Base-by-base conservation (phyloP, 2,329 filamentous ascomycete species). In the Fusarium austroafricanum region DNA sequence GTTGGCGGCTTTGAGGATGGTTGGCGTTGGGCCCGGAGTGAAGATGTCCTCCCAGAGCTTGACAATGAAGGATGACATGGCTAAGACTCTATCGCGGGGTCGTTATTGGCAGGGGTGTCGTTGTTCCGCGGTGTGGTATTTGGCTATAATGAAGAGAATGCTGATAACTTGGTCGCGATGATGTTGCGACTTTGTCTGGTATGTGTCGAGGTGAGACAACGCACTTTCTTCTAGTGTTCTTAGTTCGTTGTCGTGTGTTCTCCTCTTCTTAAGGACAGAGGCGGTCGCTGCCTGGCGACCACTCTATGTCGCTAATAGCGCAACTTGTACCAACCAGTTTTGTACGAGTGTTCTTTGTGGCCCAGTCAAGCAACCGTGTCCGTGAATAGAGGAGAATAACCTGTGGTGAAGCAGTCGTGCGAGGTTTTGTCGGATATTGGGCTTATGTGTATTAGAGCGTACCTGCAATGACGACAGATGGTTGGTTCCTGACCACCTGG, bases 41-140 rank as follows among this genome's bases (percentile, higher is more conserved):
- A 98, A 97, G 84, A 98, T 90, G 76, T 93, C 96, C 77, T 92
- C 87, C 92, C 93, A 97, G 63, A 97, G 90, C 71, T 94, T 88
- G 75, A 89, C 84, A 66, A 96, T 75, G 79, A 90, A 90, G 73
- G 82, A 77, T 15, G 88, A 82, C 87, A 90, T 90, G 72, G 58
- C 71, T 45, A 53, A 60, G 50, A 26, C 20, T 47, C 42, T 65
- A 60, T 60, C 61, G 61, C 54, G 61, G 61, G 61, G 61, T 65
- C 33, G 46, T 47, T 49, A 39, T 43, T 31, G 61, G 39, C 45
- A 52, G 59, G 45, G 40, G 31, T 28, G 35, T 33, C 45, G 33
- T 64, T 64, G 38, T 46, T 55, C 18, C 42, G 35, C n/a, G 44
- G 31, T 20, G 46, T 12, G 44, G 39, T 44, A 60, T 29, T 52